Evolutionary conservation across 2,329 filamentous ascomycete species (phyloP).

Genomic region (Colletotrichum sp.): DNA sequence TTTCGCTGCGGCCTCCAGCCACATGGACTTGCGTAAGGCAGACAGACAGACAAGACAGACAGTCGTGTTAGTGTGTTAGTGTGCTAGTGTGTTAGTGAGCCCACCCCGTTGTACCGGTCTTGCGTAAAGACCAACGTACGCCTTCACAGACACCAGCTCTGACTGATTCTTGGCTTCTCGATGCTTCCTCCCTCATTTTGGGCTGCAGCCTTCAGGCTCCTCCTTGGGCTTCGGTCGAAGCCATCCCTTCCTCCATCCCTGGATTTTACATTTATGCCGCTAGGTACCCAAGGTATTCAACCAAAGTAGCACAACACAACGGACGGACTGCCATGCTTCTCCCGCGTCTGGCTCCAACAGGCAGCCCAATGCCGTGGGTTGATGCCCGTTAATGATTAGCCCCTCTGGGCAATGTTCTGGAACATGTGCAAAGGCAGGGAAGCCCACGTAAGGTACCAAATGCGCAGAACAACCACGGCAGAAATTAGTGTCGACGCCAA

Average conservation of each 20-base stretch:
- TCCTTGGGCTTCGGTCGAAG: neutral
- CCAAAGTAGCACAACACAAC: neutral
- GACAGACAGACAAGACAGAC: neutral
- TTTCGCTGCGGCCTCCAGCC: conserved; percentile 27
- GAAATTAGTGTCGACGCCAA: neutral
- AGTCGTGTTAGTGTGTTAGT: neutral
- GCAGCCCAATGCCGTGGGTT: neutral
- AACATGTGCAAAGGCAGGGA: neutral
- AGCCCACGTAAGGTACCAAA: neutral
- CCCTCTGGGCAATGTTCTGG: conserved; percentile 9
- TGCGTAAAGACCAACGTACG: neutral
- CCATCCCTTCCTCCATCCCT: neutral
- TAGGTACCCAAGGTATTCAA: neutral
- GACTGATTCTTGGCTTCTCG: neutral
- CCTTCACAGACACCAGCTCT: neutral
- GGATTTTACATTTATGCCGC: neutral
- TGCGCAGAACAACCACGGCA: neutral
- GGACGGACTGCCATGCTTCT: too few species aligned
- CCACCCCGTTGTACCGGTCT: neutral
- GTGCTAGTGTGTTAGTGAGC: neutral
- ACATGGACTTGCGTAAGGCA: conserved; percentile 39
- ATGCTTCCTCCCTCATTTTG: neutral
- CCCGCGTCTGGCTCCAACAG: neutral
- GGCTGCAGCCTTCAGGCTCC: neutral
- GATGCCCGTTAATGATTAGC: neutral